Base-by-base conservation (phyloP, 2,329 filamentous ascomycete genomes). In the Diaporthe citri region DNA sequence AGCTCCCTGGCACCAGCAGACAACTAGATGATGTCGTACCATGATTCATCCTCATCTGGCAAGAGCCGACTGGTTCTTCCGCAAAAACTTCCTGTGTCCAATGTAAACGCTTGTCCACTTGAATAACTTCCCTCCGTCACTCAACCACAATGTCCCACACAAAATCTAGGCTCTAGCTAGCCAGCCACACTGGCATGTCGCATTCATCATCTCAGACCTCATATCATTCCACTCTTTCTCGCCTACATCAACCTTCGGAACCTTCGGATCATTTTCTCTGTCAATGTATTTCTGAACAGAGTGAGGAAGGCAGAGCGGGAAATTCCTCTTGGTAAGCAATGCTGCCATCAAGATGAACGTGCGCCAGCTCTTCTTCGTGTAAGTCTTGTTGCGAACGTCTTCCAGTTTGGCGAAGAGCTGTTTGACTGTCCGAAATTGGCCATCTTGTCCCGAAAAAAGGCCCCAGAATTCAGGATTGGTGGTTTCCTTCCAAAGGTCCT, bases 381-480 rank as follows among this genome's bases (percentile, higher is more conserved):
- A 36, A 7, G 17, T 8, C 3, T 2, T 4, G 15, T n/a, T 57
- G 31, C 31, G 17, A 36, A 3, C 8, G 2, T 3, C 10, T 6
- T 39, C 31, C 31, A 39, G 0, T 0, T 1, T 7, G 9, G 0
- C 17, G 7, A 59, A 3, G n/a, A 59, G 20, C n/a, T 39, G 6
- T 41, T n/a, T 0, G 34, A 17, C 3, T 17, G 0, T 60, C 22
- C 0, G 1, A 5, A 20, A 6, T 22, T 4, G 7, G 3, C 2
- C 8, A 0, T 10, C 22, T 17, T 10, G 8, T 48, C 28, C 10
- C 1, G 20, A n/a, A 13, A 66, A 34, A n/a, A 34, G 5, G 2
- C 7, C 2, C 28, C 60, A 66, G 0, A 48, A 3, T 3, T 13
- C 8, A 17, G 12, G 20, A 39, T 39, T 39, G 9, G 34, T 2